These are phyloP conservation scores for Clavaria fumosa DNA, from an alignment of 768 basidiomycete species.

Conservation along the genomic window DNA sequence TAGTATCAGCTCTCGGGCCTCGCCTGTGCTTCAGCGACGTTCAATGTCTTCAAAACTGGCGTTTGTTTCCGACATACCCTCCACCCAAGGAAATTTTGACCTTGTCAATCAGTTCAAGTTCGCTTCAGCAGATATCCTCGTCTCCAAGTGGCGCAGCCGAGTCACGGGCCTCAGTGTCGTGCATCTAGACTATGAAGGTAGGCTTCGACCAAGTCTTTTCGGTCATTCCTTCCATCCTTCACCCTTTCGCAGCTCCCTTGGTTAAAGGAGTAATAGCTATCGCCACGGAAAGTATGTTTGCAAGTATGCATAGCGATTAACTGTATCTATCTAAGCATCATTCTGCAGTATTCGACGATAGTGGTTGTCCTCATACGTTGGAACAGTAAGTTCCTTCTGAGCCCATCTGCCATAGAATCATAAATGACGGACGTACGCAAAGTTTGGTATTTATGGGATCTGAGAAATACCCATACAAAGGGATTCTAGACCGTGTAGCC, in stretches of 20 bases:
- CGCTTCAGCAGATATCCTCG: conserved; percentile 61
- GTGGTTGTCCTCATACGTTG: conserved; percentile 89
- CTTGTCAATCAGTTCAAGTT: conserved; percentile 61
- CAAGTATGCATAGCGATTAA: not conserved
- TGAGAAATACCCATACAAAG: conserved; percentile 90
- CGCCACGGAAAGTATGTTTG: conserved; percentile 62
- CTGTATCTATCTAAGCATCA: not conserved
- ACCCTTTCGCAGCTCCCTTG: conserved; percentile 44
- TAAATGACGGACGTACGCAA: conserved; percentile 7
- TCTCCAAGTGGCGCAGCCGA: conserved; percentile 83
- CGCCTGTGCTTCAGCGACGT: conserved; percentile 8
- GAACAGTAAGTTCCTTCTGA: conserved; percentile 56
- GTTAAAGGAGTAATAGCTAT: conserved; percentile 88
- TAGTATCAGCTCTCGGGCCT: no score
- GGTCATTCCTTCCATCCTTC: not conserved
- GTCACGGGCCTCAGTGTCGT: conserved; percentile 81
- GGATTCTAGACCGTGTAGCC: conserved; percentile 86
- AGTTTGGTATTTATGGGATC: conserved; percentile 93
- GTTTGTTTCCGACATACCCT: not conserved
- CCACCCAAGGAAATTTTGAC: conserved; percentile 62
- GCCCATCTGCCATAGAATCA: conserved; percentile 1
- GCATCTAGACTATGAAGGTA: conserved; percentile 83
- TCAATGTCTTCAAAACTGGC: conserved; percentile 9
- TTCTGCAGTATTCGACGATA: conserved; percentile 92
- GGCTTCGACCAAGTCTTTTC: conserved; percentile 11